These are phyloP conservation scores for Microbotryomycetes sp. DNA, from an alignment of 1,284 basidiomycete species.

Conservation along the genomic window DNA sequence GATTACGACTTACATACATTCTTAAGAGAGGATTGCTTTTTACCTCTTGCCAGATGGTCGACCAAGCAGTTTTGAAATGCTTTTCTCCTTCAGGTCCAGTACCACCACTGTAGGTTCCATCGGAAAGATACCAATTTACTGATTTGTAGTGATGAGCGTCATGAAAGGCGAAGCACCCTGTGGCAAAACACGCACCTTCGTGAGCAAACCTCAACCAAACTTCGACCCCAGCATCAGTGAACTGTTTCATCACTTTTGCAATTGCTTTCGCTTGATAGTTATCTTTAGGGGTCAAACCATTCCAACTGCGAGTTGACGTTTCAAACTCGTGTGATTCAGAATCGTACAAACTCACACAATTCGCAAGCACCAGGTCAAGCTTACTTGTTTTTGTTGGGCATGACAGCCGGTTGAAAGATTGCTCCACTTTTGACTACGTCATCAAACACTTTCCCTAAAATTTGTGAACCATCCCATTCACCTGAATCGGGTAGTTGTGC, in stretches of 20 bases:
- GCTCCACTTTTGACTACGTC: slow-evolving; percentile 21
- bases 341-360: slow-evolving; percentile 5
- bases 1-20: slow-evolving; percentile 23
- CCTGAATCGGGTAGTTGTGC: slow-evolving; percentile 17
- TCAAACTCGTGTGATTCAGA: too few species aligned
- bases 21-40: slow-evolving; percentile 17
- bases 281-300: slow-evolving; percentile 29
- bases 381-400: background rate
- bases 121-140: slow-evolving; percentile 20
- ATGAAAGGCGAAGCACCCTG: too few species aligned
- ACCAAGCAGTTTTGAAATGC: slow-evolving; percentile 41
- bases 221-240: slow-evolving; percentile 40
- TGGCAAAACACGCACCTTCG: too few species aligned
- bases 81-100: too few species aligned
- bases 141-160: too few species aligned
- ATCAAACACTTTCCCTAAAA: background rate
- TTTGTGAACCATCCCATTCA: slow-evolving; percentile 19
- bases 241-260: slow-evolving; percentile 39
- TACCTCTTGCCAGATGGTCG: slow-evolving; percentile 4
- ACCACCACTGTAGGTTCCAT: slow-evolving; percentile 18
- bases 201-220: slow-evolving; percentile 37
- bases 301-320: slow-evolving; percentile 17
- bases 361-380: background rate
- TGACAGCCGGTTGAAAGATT: slow-evolving; percentile 27
- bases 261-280: slow-evolving; percentile 37